Evolutionary conservation across 2,329 filamentous ascomycete species (phyloP).

Genomic region (Trichoderma lentiforme): DNA sequence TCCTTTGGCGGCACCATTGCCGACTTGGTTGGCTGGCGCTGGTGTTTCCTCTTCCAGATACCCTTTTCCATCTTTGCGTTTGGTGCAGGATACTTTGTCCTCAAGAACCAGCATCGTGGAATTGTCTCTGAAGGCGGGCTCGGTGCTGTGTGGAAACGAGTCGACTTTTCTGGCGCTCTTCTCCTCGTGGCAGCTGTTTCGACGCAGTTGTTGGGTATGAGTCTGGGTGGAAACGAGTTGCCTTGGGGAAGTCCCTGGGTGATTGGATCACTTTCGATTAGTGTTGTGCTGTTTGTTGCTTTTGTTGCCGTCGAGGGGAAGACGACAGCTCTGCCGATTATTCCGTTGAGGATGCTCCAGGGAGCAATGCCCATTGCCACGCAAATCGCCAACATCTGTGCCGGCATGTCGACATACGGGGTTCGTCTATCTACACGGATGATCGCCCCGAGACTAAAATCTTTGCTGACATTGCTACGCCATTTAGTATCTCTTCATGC

Average conservation of each 20-base stretch:
- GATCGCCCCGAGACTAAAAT: neutral
- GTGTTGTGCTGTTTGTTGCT: slow-evolving; percentile 39
- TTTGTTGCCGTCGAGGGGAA: slow-evolving; percentile 49
- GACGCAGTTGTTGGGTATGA: slow-evolving; percentile 53
- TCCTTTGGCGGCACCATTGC: slow-evolving; percentile 63
- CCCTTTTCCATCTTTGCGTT: slow-evolving; percentile 57
- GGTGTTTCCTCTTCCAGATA: slow-evolving; percentile 62
- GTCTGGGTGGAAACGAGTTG: slow-evolving; percentile 54
- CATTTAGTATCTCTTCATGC: slow-evolving; percentile 60
- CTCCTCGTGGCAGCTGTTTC: slow-evolving; percentile 58
- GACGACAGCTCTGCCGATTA: slow-evolving; percentile 50
- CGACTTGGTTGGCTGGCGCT: slow-evolving; percentile 64
- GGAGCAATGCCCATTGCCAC: slow-evolving; percentile 53
- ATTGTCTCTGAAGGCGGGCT: slow-evolving; percentile 31
- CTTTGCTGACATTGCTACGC: slow-evolving; percentile 13
- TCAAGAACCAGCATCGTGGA: slow-evolving; percentile 26
- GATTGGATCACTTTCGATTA: slow-evolving; percentile 42
- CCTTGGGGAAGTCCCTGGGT: slow-evolving; percentile 51
- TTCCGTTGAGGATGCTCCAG: slow-evolving; percentile 55
- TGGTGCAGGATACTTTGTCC: slow-evolving; percentile 51
- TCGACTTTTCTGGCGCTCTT: slow-evolving; percentile 57
- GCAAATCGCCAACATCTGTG: slow-evolving; percentile 57
- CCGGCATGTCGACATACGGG: slow-evolving; percentile 59
- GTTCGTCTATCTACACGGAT: slow-evolving; percentile 38
- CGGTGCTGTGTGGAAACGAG: slow-evolving; percentile 46